Percentiles rank a stretch among this genome's conserved stretches.
phyloP scores from a whole-genome alignment of 2,329 filamentous ascomycete genomes.

The Eutypa lata region DNA sequence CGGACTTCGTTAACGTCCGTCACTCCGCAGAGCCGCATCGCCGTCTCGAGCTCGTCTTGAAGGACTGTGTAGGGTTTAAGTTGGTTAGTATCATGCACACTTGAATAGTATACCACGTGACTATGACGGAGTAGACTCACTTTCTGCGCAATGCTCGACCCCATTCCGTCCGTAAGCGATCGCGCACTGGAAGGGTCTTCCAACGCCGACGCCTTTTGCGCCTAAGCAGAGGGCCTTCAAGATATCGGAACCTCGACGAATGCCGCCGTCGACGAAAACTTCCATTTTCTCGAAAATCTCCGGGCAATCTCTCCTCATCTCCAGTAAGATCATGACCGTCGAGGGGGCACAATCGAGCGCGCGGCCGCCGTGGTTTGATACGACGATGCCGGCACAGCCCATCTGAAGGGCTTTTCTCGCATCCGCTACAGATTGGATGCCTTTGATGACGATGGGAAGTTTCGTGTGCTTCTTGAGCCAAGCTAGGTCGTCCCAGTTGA shows the following conservation, averaged over 20 bases:
- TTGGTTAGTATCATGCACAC: neutral
- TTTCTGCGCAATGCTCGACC: conserved; percentile 49
- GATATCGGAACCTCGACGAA: conserved; percentile 63
- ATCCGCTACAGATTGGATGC: conserved; percentile 65
- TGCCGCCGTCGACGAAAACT: conserved; percentile 62
- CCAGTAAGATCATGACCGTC: conserved; percentile 57
- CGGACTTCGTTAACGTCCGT: neutral
- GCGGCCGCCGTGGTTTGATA: conserved; percentile 69
- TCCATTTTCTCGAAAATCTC: conserved; percentile 58
- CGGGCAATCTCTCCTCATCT: conserved; percentile 60
- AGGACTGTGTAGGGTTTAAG: neutral
- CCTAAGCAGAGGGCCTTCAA: conserved; percentile 66
- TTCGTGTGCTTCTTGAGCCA: conserved; percentile 60
- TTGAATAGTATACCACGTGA: too few relatives aligned
- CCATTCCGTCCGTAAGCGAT: conserved; percentile 60
- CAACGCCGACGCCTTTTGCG: conserved; percentile 61
- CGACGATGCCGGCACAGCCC: conserved; percentile 64
- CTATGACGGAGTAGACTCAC: conserved; percentile 35
- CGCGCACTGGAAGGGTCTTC: conserved; percentile 57
- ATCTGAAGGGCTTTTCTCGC: conserved; percentile 56
- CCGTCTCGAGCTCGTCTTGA: conserved; percentile 1
- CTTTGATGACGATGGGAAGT: conserved; percentile 62
- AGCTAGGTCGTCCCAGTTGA: conserved; percentile 61
- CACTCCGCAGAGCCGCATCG: conserved; percentile 1
- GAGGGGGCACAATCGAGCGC: conserved; percentile 49